Evolutionary conservation across 331 rosid genomes (phyloP).

Genomic region (Malus hybrid): DNA sequence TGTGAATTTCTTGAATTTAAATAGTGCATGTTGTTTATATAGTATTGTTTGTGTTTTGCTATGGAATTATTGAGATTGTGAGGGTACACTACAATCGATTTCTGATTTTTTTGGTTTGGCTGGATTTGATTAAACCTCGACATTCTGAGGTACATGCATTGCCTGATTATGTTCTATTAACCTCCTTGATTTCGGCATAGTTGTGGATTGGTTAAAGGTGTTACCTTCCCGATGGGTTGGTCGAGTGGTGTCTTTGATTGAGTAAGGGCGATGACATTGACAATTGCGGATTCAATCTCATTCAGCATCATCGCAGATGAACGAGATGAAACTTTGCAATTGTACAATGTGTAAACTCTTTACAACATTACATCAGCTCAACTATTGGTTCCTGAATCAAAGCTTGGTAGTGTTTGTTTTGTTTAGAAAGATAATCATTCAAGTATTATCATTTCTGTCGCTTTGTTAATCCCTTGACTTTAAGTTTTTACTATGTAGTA

Average conservation of each 20-base stretch:
- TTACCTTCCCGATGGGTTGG: background rate
- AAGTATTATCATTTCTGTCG: background rate
- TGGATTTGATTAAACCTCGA: background rate
- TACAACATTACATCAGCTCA: background rate
- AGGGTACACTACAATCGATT: background rate
- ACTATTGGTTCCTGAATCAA: background rate
- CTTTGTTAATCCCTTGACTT: slow-evolving; percentile 8
- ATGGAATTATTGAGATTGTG: background rate
- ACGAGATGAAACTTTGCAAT: background rate
- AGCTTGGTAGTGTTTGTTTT: background rate
- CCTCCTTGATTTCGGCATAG: background rate
- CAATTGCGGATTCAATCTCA: background rate
- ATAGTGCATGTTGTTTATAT: background rate
- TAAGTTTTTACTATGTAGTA: slow-evolving; percentile 30
- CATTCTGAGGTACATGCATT: background rate
- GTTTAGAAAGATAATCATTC: background rate
- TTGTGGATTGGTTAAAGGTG: background rate
- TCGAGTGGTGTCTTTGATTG: background rate
- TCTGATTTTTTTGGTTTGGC: background rate
- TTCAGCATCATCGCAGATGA: background rate
- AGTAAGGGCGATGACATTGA: background rate
- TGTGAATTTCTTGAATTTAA: background rate
- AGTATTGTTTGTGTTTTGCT: background rate
- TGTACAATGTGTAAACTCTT: background rate
- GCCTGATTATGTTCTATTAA: background rate